Evolutionary conservation across 163 green algal species (phyloP).

Genomic region (Volvox carteri): DNA sequence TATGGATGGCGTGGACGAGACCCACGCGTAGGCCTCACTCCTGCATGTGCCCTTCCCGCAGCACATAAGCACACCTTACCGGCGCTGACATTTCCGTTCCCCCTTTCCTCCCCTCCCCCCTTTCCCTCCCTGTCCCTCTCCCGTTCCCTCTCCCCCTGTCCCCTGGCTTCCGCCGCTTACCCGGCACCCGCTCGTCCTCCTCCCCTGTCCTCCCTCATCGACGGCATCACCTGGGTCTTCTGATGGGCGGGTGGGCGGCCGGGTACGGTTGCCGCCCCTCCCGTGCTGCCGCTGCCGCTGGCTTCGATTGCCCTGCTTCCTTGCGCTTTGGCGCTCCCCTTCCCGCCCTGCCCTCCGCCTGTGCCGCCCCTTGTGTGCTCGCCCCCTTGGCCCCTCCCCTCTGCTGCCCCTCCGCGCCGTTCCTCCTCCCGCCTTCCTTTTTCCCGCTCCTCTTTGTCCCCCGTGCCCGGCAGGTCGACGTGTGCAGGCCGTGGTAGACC

Average conservation of each 20-base stretch:
- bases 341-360: background rate
- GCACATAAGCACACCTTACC: no score
- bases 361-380: background rate
- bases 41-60: no score
- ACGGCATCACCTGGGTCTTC: background rate
- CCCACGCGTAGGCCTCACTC: no score
- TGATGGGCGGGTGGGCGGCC: background rate
- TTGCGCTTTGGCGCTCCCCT: no score
- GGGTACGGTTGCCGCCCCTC: background rate
- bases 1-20: no score
- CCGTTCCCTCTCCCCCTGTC: background rate
- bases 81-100: no score
- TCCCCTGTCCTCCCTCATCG: background rate
- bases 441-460: background rate
- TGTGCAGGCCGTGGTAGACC: slow-evolving; percentile 65
- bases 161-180: background rate
- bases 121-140: background rate
- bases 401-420: background rate
- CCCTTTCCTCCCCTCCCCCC: no score
- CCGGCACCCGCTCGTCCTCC: background rate
- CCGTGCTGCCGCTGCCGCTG: background rate
- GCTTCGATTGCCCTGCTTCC: background rate
- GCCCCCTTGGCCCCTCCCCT: background rate
- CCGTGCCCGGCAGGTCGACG: slow-evolving; percentile 59
- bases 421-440: background rate